These are phyloP conservation scores for Pseudocercospora vitis DNA, from an alignment of 2,329 filamentous ascomycete species.

Conservation along the genomic window DNA sequence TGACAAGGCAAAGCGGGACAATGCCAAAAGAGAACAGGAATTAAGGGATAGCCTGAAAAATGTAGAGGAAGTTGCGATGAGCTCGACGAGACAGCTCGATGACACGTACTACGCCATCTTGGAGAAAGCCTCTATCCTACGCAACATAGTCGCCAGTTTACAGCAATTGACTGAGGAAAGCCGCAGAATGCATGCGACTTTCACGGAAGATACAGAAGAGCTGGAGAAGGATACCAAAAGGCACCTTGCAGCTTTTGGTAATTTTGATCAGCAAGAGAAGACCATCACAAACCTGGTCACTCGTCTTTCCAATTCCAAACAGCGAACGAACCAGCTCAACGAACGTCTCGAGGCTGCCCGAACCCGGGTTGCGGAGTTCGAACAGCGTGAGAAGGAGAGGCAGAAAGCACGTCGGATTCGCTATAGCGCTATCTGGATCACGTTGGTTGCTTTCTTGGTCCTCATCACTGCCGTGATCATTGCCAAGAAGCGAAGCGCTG, in stretches of 20 bases:
- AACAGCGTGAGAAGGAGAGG: slow-evolving; percentile 65
- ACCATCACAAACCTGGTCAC: slow-evolving; percentile 62
- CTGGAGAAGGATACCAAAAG: slow-evolving; percentile 60
- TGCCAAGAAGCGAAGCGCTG: slow-evolving; percentile 29
- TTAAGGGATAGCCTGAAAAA: slow-evolving; percentile 43
- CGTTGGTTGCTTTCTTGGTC: slow-evolving; percentile 25
- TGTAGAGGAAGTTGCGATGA: slow-evolving; percentile 59
- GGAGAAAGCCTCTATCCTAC: slow-evolving; percentile 65
- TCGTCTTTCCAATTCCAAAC: slow-evolving; percentile 61
- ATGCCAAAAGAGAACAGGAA: slow-evolving; percentile 43
- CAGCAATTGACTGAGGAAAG: slow-evolving; percentile 66
- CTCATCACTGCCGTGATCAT: slow-evolving; percentile 30
- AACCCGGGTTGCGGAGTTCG: slow-evolving; percentile 65
- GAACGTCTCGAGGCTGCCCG: slow-evolving; percentile 65
- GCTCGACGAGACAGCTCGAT: slow-evolving; percentile 65
- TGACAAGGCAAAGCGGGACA: slow-evolving; percentile 39
- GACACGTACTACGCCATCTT: slow-evolving; percentile 72
- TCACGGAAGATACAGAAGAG: slow-evolving; percentile 60
- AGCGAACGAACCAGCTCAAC: slow-evolving; percentile 60
- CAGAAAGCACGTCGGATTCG: slow-evolving; percentile 57
- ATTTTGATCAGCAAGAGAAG: slow-evolving; percentile 65
- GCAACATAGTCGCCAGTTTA: slow-evolving; percentile 63
- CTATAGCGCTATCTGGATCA: slow-evolving; percentile 33
- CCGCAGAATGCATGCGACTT: slow-evolving; percentile 45
- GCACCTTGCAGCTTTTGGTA: slow-evolving; percentile 61